A percentile compares a stretch with the other conserved stretches of the same genome.
These are phyloP conservation scores for Vigna angularis DNA, from an alignment of 306 rosid genomes.

Conservation along the genomic window DNA sequence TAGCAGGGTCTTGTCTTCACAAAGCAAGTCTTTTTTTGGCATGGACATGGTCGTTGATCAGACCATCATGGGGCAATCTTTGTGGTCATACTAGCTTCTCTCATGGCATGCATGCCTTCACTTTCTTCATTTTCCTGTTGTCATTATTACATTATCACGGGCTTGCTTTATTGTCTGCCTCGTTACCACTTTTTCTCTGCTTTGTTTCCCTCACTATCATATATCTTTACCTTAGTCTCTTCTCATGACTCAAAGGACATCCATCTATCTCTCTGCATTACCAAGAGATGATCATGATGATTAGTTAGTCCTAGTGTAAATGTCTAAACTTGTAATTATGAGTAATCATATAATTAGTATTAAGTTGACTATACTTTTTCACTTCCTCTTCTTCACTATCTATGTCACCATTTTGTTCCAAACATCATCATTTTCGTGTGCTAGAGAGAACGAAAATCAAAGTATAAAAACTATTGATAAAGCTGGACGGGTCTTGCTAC, in stretches of 20 bases:
- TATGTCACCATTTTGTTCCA: slow-evolving; percentile 3
- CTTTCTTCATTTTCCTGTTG: slow-evolving; percentile 34
- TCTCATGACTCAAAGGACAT: slow-evolving; percentile 32
- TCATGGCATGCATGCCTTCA: slow-evolving; percentile 40
- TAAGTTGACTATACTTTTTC: slow-evolving; percentile 32
- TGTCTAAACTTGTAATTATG: slow-evolving; percentile 54
- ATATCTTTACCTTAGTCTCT: neutral
- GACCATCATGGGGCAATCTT: slow-evolving; percentile 65
- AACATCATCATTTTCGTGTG: slow-evolving; percentile 17
- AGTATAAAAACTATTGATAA: neutral
- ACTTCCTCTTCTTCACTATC: neutral
- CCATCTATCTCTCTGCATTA: slow-evolving; percentile 46
- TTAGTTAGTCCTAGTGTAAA: slow-evolving; percentile 55
- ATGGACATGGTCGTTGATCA: slow-evolving; percentile 71
- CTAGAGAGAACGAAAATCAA: neutral
- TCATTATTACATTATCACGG: slow-evolving; percentile 49
- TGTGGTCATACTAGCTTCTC: slow-evolving; percentile 72
- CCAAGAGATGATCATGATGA: slow-evolving; percentile 48
- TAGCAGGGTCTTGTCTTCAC: slow-evolving; percentile 45
- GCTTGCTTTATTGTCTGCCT: slow-evolving; percentile 60
- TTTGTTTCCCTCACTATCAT: neutral
- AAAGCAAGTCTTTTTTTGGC: slow-evolving; percentile 71
- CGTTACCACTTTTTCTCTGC: slow-evolving; percentile 22
- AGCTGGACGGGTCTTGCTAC: neutral
- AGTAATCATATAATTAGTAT: slow-evolving; percentile 43